These are phyloP conservation scores for Trichoderma aggressivum DNA, from an alignment of 2,329 filamentous ascomycete species.

Conservation along the genomic window DNA sequence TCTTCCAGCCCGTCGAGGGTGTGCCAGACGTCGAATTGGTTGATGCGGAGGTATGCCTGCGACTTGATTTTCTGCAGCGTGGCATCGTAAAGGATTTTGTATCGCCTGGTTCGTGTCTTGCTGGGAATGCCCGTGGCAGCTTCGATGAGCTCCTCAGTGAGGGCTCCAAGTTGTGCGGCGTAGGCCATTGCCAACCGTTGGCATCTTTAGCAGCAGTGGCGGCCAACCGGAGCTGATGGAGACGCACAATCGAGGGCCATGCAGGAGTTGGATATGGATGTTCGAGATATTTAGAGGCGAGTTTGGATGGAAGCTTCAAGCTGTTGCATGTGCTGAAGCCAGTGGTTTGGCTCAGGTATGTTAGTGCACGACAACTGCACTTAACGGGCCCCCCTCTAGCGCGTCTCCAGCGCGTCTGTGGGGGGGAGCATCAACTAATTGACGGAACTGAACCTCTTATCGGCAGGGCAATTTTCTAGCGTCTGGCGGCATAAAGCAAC, in stretches of 20 bases:
- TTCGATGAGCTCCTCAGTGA: constrained; percentile 69
- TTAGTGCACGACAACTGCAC: background rate
- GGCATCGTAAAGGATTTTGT: constrained; percentile 46
- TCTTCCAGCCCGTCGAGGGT: constrained; percentile 73
- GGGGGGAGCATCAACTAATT: background rate
- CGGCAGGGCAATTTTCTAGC: background rate
- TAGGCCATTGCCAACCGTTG: constrained; percentile 60
- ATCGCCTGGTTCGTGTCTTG: constrained; percentile 38
- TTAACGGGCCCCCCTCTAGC: constrained; percentile 1
- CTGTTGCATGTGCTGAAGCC: background rate
- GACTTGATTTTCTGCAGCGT: constrained; percentile 51
- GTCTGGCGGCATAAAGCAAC: background rate
- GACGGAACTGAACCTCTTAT: background rate
- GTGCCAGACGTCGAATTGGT: constrained; percentile 69
- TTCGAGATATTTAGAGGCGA: background rate
- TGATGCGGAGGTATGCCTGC: constrained; percentile 61
- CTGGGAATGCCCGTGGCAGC: constrained; percentile 54
- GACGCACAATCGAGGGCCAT: background rate
- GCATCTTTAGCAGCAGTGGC: constrained; percentile 14
- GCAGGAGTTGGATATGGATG: background rate
- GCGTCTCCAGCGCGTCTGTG: constrained; percentile 12
- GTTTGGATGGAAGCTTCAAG: background rate
- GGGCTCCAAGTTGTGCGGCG: constrained; percentile 58
- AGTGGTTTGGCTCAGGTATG: background rate
- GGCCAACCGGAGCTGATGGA: background rate